Evolutionary conservation across 139 green algal species (phyloP).

Genomic region (Coccomyxa sp.): DNA sequence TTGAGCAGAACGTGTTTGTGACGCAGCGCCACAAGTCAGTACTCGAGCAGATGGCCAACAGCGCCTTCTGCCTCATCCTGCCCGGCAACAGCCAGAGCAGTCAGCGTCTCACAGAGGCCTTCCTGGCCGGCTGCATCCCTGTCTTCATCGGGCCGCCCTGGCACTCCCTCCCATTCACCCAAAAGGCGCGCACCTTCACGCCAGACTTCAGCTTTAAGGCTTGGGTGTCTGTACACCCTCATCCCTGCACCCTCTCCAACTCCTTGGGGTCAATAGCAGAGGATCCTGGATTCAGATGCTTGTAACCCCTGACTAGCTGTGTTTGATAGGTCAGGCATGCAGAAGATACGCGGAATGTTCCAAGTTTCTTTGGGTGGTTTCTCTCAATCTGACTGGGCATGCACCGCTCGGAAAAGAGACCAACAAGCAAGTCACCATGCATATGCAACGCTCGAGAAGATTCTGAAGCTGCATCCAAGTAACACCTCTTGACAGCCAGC

Average conservation of each 20-base stretch:
- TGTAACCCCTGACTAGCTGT: not conserved
- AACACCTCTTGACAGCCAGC: not conserved
- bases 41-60: not conserved
- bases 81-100: slow-evolving; percentile 1
- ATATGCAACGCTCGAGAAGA: not conserved
- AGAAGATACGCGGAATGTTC: not conserved
- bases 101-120: not conserved
- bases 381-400: not conserved
- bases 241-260: not conserved
- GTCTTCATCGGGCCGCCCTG: slow-evolving; percentile 9
- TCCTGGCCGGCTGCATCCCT: slow-evolving; percentile 8
- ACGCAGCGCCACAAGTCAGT: not conserved
- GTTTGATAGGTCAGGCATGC: not conserved
- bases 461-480: not conserved
- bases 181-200: not conserved
- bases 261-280: not conserved
- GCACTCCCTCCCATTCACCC: slow-evolving; percentile 4
- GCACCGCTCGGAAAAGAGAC: not conserved
- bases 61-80: slow-evolving; percentile 4
- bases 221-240: not conserved
- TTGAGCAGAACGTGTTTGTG: not conserved
- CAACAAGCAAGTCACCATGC: not conserved
- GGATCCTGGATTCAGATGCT: not conserved
- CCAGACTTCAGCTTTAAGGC: too few relatives aligned
- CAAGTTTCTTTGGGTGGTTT: not conserved